phyloP scores from a whole-genome alignment of 2,329 filamentous ascomycete species.

The Trichoderma asperellum region DNA sequence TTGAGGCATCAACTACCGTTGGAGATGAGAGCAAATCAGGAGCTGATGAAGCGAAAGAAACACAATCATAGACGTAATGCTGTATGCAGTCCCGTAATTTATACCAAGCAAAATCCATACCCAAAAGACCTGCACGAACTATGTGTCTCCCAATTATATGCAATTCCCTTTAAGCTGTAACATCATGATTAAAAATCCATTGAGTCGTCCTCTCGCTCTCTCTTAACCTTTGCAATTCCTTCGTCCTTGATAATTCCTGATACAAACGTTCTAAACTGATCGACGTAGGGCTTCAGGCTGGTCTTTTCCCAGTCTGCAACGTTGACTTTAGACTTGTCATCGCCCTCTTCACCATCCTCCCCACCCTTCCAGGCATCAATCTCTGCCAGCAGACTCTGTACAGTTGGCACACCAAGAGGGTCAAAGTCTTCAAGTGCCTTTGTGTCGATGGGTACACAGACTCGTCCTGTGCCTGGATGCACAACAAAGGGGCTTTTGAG shows the following conservation, averaged over 20 bases:
- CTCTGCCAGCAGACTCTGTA: slow-evolving; percentile 77
- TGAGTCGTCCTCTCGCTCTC: slow-evolving; percentile 56
- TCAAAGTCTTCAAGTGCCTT: slow-evolving; percentile 77
- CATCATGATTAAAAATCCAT: slow-evolving; percentile 55
- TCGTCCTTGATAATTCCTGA: slow-evolving; percentile 77
- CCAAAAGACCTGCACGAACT: background rate
- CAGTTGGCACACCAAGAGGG: slow-evolving; percentile 85
- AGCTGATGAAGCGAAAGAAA: slow-evolving; percentile 10
- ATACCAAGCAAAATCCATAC: background rate
- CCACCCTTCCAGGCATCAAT: slow-evolving; percentile 77
- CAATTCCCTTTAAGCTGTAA: background rate
- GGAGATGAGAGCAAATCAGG: slow-evolving; percentile 25
- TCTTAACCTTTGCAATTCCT: slow-evolving; percentile 58
- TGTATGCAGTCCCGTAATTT: slow-evolving; percentile 4
- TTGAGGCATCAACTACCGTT: background rate
- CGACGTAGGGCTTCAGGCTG: slow-evolving; percentile 87
- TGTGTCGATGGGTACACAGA: slow-evolving; percentile 93
- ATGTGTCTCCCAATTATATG: background rate
- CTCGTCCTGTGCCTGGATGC: slow-evolving; percentile 88
- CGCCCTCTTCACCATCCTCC: slow-evolving; percentile 49
- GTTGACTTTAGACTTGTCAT: slow-evolving; percentile 42
- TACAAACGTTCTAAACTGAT: slow-evolving; percentile 85
- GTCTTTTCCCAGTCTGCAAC: slow-evolving; percentile 96
- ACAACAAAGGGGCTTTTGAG: slow-evolving; percentile 97
- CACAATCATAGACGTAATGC: slow-evolving; percentile 12